A percentile compares a stretch with the other conserved stretches of the same genome.
Evolutionary conservation across 306 rosid genomes (phyloP).

Genomic region (Cotoneaster glaucophyllus): DNA sequence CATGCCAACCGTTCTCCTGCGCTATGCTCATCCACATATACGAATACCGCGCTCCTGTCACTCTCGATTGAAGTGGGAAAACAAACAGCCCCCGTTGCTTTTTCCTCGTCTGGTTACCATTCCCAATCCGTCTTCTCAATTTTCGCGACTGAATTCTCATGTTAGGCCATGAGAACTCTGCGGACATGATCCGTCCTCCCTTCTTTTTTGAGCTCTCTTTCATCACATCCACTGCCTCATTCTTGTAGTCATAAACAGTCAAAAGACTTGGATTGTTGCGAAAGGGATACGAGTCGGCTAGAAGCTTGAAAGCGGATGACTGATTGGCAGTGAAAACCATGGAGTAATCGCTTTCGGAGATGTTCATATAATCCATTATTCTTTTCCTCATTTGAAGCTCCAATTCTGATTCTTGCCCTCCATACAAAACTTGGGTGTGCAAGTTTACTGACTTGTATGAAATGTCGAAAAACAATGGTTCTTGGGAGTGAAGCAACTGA

Average conservation of each 20-base stretch:
- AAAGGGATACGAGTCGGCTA: slow-evolving; percentile 71
- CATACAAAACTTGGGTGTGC: slow-evolving; percentile 45
- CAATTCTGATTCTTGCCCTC: slow-evolving; percentile 52
- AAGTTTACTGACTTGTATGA: slow-evolving; percentile 52
- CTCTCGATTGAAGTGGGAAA: slow-evolving; percentile 72
- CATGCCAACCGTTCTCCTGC: slow-evolving; percentile 71
- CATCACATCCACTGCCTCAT: slow-evolving; percentile 64
- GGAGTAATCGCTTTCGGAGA: slow-evolving; percentile 60
- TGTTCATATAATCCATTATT: slow-evolving; percentile 70
- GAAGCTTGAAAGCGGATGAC: slow-evolving; percentile 59
- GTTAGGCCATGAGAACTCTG: slow-evolving; percentile 59
- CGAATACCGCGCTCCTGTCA: slow-evolving; percentile 69
- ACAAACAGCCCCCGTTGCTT: slow-evolving; percentile 52
- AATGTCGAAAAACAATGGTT: slow-evolving; percentile 42
- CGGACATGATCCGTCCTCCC: slow-evolving; percentile 46
- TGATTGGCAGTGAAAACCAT: slow-evolving; percentile 73
- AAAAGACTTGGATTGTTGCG: slow-evolving; percentile 51
- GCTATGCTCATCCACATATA: slow-evolving; percentile 83
- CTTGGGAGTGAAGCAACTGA: slow-evolving; percentile 10
- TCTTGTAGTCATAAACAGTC: slow-evolving; percentile 61
- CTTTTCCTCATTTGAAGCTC: slow-evolving; percentile 46
- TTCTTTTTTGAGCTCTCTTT: slow-evolving; percentile 48
- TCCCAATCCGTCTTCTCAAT: slow-evolving; percentile 37
- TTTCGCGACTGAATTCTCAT: slow-evolving; percentile 39
- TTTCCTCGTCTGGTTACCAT: slow-evolving; percentile 27